Evolutionary conservation across 768 basidiomycete species (phyloP), one percentile per base, ranked within the genome.

Genomic region (Amanita muscaria): DNA sequence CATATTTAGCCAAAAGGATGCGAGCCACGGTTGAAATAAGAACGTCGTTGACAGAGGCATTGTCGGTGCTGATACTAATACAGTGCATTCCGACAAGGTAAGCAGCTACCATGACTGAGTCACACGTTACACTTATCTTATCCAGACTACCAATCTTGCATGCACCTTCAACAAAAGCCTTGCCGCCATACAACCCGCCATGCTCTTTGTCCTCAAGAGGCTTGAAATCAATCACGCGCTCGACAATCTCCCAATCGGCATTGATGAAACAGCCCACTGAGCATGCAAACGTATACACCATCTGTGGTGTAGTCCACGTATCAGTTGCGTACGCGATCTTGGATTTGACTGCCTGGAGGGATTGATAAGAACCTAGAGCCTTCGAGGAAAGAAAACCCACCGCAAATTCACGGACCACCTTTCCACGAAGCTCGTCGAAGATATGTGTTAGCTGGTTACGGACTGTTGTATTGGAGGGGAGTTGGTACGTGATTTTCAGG

Each of bases 11-110:
- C 1, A 56, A 19, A 8, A 61, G 48, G 25, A 49, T 36, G 5
- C 48, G 51, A n/a, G 55, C 50, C 2, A 52, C 44, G 0, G 57
- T 57, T 5, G 35, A 18, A 5, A 63, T 34, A 6, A 69, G 48
- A 5, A 68, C 62, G 47, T 67, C 55, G 35, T 67, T 66, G 14
- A 57, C 49, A 0, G 55, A 50, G 0, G 62, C 65, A 54, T 68
- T 69, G 47, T 67, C 61, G 12, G 56, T 59, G 1, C 60, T 56
- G 14, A 63, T 15, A 34, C 34, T 47, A 12, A 55, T 40, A 50
- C 53, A 47, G 58, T 61, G 33, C 46, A 12, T 2, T 37, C 15
- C 14, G 45, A 37, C 46, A 44, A 44, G 51, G 48, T 42, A 30
- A 34, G 33, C 6, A 12, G 27, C 12, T 15, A 36, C 10, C 18